Percentiles rank a stretch among this genome's conserved stretches.
These are phyloP conservation scores for Acer negundo DNA, from an alignment of 345 rosid species.

Conservation along the genomic window DNA sequence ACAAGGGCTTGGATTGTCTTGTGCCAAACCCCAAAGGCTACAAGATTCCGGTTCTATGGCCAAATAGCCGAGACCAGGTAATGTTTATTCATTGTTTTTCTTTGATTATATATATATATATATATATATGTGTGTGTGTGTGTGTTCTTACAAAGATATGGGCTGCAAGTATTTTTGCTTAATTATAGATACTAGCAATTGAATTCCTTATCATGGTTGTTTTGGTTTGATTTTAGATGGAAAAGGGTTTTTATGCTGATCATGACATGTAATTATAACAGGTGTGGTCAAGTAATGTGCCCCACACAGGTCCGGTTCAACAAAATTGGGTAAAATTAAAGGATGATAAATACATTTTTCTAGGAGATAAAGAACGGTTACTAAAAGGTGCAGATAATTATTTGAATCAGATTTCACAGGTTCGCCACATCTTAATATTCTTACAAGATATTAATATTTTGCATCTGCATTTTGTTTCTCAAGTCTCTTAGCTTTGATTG, in stretches of 20 bases:
- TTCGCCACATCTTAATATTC: constrained; percentile 16
- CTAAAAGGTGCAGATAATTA: constrained; percentile 58
- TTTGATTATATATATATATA: too few species aligned
- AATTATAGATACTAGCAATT: not conserved
- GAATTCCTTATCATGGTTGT: not conserved
- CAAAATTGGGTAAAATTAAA: constrained; percentile 49
- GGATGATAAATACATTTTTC: constrained; percentile 55
- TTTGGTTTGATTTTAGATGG: not conserved
- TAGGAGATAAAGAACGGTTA: constrained; percentile 53
- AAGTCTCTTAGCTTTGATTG: constrained; percentile 26
- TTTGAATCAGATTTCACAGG: constrained; percentile 63
- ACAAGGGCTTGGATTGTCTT: constrained; percentile 48
- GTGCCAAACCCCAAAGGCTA: constrained; percentile 56
- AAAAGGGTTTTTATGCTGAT: not conserved
- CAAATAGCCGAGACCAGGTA: constrained; percentile 66
- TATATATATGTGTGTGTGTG: too few species aligned
- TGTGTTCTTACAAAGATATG: too few species aligned
- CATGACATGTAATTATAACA: constrained; percentile 14
- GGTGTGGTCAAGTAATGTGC: constrained; percentile 70
- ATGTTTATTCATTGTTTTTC: not conserved
- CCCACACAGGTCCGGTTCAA: constrained; percentile 47
- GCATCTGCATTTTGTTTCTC: constrained; percentile 20
- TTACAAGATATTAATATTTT: not conserved
- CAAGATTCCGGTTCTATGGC: constrained; percentile 53
- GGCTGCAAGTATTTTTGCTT: too few species aligned